Conservation (phyloP, 2,329 filamentous ascomycete genomes). For the Sporothrix dimorphospora region DNA sequence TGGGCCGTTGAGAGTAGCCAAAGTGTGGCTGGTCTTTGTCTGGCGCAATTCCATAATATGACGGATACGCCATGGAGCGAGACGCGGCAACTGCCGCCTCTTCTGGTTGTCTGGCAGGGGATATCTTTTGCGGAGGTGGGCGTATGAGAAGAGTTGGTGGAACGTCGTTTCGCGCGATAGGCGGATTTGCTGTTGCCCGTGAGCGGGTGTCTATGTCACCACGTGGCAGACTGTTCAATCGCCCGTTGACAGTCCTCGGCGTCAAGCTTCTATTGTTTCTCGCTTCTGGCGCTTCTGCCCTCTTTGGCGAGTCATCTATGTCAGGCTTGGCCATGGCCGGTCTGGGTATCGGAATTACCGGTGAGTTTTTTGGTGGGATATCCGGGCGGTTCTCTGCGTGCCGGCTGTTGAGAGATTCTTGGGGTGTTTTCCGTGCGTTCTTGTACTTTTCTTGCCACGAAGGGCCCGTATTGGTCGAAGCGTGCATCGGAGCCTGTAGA, state of each 20-base stretch:
- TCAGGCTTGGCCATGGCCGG: neutral
- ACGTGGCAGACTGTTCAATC: neutral
- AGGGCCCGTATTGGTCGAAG: neutral
- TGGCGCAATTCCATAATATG: slow-evolving; percentile 9
- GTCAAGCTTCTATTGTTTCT: neutral
- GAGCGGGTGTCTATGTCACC: neutral
- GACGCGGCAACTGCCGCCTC: neutral
- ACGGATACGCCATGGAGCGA: neutral
- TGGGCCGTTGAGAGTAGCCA: neutral
- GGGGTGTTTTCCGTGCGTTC: neutral
- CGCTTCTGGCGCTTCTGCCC: neutral
- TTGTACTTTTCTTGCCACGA: slow-evolving; percentile 24
- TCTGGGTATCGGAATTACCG: neutral
- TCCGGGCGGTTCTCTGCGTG: neutral
- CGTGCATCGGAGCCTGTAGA: slow-evolving; percentile 35
- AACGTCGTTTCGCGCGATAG: neutral
- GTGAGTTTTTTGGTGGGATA: neutral
- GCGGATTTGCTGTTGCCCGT: neutral
- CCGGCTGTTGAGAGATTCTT: neutral
- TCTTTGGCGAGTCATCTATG: neutral
- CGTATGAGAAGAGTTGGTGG: neutral
- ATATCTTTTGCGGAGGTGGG: neutral
- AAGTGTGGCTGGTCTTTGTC: neutral
- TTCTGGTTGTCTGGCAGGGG: neutral
- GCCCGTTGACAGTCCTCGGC: neutral